Base-by-base conservation (phyloP, 345 rosid genomes). In the Trapa incisa region DNA sequence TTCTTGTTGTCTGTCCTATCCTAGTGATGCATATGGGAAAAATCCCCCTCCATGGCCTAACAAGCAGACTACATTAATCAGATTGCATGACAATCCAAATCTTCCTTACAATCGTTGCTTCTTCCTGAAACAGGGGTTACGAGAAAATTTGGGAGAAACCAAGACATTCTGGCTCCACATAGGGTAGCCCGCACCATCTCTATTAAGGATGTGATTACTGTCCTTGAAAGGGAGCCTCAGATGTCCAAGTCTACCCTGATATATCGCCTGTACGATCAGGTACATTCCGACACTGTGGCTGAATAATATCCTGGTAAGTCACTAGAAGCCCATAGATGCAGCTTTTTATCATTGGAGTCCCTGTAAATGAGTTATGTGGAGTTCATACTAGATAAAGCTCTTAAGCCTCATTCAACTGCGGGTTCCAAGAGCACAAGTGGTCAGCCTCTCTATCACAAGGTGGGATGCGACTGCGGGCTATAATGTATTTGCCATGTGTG, bases 221-320 rank as follows among this genome's bases (percentile, higher is more conserved):
- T 81, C 45, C 76, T 95, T 67, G 99, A 91, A 81, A 87, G 94
- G 72, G 98, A 95, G 71, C 94, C 99, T 39, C 96, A 95, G 72
- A 91, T 87, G 98, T 81, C 87, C 0, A 89, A 81, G 76, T 95
- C 99, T n/a, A 82, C 86, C 67, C 74, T 89, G 64, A 64, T 95
- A 38, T 95, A 87, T 72, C 87, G 83, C 66, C 71, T 95, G 66
- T 85, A 83, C 61, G 88, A 83, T 73, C 88, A 82, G 76, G 54
- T 75, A 17, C 32, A 73, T 13, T 73, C 84, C 5, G 79, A 83
- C 67, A 39, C 75, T 45, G 47, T 74, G 2, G 35, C 72, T 14
- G 83, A 87, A 29, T 78, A 74, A 74, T 75, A 12, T 8, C 36
- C 36, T 35, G 60, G 35, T 35, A 32, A 32, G 33, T 32, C 38